Evolutionary conservation across 176 grass and related monocot species (phyloP), one percentile per base, ranked within the genome.

Genomic region (Melocanna baccifera): DNA sequence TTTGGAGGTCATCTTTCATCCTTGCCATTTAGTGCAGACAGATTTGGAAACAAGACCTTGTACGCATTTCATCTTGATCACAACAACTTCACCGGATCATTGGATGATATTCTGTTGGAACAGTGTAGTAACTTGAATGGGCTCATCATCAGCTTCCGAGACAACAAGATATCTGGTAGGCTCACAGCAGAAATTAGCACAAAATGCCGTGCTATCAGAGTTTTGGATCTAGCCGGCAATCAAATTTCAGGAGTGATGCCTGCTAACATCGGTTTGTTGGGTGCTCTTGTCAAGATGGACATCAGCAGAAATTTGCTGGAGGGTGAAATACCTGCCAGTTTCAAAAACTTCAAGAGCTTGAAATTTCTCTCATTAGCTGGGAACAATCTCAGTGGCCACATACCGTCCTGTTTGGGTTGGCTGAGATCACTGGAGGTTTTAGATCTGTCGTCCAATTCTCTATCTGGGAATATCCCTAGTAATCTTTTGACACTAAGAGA

Each of bases 381-480:
- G 72, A 97, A 97, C 82, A 94, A 92, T 75, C 42, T 97, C 16
- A 97, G 43, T 87, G 94, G 90, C 36, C 48, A 64, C 19, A 84
- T 97, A 75, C 94, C 94, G 10, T 65, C 69, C 63, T 93, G 67
- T 62, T 84, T 90, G 57, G 78, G 76, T 80, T 76, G 89, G 64
- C 89, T 97, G 80, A 76, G 68, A 75, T 92, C 85, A 67, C 86
- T 97, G 43, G 80, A 94, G 80, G 79, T 94, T 84, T 79, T 97
- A 79, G 92, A 97, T 92, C 92, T 97, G 16, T 97, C 94, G 15
- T 94, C 86, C 69, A 97, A 97, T 92, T 92, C 85, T 82, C 80
- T 97, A 1, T 78, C 62, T 25, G 94, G 94, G 73, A 82, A 81
- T 61, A 87, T 96, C 86, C 94, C 94, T 73, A 80, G 37, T 79